Evolutionary conservation across 352 stramenopile genomes (phyloP).

Genomic region (Saprolegnia diclina): DNA sequence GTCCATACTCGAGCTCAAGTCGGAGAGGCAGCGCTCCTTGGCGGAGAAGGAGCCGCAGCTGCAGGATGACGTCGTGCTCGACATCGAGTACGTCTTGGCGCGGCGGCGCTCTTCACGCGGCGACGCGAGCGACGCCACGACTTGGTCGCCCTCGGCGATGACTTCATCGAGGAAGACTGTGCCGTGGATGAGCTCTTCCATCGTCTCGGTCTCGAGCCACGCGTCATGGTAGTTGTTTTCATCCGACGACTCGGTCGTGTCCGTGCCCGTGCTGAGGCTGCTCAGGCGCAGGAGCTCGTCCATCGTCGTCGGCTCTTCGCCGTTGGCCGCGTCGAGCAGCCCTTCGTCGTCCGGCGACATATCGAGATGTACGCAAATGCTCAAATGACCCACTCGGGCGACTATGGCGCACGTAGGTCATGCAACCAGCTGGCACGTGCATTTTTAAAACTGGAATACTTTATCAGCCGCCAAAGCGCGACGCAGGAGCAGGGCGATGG

Average conservation of each 20-base stretch:
- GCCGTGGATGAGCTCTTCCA: slow-evolving; percentile 25
- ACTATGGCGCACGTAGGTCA: not conserved
- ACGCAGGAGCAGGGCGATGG: too few relatives aligned
- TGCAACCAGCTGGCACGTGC: not conserved
- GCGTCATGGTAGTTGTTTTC: slow-evolving; percentile 26
- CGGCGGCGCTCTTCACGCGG: slow-evolving; percentile 14
- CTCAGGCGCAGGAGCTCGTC: slow-evolving; percentile 19
- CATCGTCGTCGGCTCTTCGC: slow-evolving; percentile 3
- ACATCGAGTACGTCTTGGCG: slow-evolving; percentile 27
- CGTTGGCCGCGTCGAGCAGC: not conserved
- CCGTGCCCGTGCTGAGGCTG: slow-evolving; percentile 17
- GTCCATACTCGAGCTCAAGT: slow-evolving; percentile 25
- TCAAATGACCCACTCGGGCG: not conserved
- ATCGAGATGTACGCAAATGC: not conserved
- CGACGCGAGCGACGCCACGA: not conserved
- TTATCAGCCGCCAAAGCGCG: not conserved
- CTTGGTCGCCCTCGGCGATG: slow-evolving; percentile 6
- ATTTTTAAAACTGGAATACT: too few relatives aligned
- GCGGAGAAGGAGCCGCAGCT: slow-evolving; percentile 23
- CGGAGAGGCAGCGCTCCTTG: slow-evolving; percentile 25
- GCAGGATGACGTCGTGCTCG: slow-evolving; percentile 24
- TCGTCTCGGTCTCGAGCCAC: slow-evolving; percentile 26
- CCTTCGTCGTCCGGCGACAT: slow-evolving; percentile 14
- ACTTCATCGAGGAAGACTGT: slow-evolving; percentile 26
- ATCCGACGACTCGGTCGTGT: slow-evolving; percentile 27